Percentiles rank a stretch among this genome's conserved stretches.
Conservation (phyloP, 352 stramenopile species). For the Blastocystis sp. region DNA sequence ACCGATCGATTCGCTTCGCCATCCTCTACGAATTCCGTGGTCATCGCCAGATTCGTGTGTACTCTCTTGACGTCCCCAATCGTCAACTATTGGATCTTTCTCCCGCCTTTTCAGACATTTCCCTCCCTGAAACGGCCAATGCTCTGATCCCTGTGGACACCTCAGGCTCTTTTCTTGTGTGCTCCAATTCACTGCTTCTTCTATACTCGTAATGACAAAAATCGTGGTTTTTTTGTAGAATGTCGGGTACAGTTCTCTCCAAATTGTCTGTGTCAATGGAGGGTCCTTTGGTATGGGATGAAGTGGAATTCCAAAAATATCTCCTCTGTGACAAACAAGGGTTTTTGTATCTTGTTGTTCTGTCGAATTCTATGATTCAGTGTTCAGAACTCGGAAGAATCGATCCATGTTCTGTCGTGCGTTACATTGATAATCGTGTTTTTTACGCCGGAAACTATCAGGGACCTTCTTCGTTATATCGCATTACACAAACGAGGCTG, state of each 20-base stretch:
- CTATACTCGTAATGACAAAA: neutral
- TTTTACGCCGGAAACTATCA: neutral
- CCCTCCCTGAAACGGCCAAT: neutral
- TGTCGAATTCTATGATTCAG: neutral
- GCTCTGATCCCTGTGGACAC: neutral
- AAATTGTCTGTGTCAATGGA: neutral
- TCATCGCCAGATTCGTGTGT: neutral
- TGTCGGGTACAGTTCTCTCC: neutral
- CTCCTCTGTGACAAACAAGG: neutral
- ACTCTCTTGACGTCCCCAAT: neutral
- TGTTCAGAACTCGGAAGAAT: neutral
- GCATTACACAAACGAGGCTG: neutral
- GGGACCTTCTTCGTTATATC: neutral
- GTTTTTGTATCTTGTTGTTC: neutral
- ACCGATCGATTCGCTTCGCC: neutral
- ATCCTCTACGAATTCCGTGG: constrained; percentile 19
- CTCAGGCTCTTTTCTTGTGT: neutral
- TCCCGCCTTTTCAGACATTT: neutral
- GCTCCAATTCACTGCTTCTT: neutral
- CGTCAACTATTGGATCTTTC: neutral
- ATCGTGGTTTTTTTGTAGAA: neutral
- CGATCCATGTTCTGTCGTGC: neutral
- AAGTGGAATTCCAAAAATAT: constrained; percentile 5
- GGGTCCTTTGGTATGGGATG: neutral
- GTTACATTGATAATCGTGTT: constrained; percentile 45